Evolutionary conservation across 225 moss, liverwort and hornwort species (phyloP), one percentile per base, ranked within the genome.

Genomic region (Straminergon stramineum): DNA sequence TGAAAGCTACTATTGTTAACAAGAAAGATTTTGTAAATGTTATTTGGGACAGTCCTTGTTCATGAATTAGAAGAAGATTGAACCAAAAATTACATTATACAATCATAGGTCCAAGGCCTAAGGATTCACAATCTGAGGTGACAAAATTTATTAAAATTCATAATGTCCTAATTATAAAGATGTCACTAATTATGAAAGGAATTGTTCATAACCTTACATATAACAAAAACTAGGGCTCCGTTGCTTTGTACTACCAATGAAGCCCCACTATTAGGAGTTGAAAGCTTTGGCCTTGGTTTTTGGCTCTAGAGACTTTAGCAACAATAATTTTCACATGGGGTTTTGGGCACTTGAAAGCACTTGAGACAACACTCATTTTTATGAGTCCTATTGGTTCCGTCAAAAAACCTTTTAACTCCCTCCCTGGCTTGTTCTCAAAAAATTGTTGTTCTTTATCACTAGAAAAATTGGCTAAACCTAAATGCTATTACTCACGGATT

Each of bases 341-440:
- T 24, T 70, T 37, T 4, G 39, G 37, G n/a, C 68, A n/a, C 68
- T 69, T n/a, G 4, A 27, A 45, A 45, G 6, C 17, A 13, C 6
- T 45, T 2, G 1, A 16, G 3, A 6, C 9, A 28, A 45, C 1
- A 28, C 6, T 16, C 0, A 0, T 15, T 27, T 27, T 15, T 9
- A 28, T 43, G 17, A 43, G 5, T 73, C 10, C 10, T 3, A 17
- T 45, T 28, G 10, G 7, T n/a, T 22, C 13, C 4, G 1, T 69
- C 21, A 13, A 22, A n/a, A 66, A n/a, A n/a, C 13, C 35, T 22
- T n/a, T n/a, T 22, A 69, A 68, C 27, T 43, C 21, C 23, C 1
- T 73, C 9, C 26, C 41, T 71, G 15, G 9, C 27, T 27, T 73
- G 5, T 3, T 27, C 2, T 15, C 15, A 2, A 71, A 73, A 9